phyloP scores from a whole-genome alignment of 257 asterid genomes.

The Primulina huaijiensis region DNA sequence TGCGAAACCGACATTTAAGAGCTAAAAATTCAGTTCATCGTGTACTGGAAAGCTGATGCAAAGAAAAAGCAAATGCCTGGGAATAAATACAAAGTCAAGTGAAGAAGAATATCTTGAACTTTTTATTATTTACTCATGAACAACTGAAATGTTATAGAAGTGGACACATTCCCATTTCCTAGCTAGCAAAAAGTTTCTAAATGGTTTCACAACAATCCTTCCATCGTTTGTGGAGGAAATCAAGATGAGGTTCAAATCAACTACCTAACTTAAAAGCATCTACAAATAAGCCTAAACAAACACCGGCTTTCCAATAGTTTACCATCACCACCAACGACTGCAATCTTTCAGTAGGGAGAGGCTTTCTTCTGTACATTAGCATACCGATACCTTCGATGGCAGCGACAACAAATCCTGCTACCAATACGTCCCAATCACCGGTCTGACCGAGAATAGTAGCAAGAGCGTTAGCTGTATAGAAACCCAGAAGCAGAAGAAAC shows the following conservation, averaged over 20 bases:
- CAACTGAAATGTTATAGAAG: too few species aligned
- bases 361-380: slow-evolving; percentile 76
- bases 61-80: too few species aligned
- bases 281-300: slow-evolving; percentile 93
- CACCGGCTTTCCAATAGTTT: slow-evolving; percentile 97
- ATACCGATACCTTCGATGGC: slow-evolving; percentile 94
- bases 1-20: too few species aligned
- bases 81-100: too few species aligned
- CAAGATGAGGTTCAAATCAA: slow-evolving; percentile 30
- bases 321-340: slow-evolving; percentile 74
- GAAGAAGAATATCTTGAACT: too few species aligned
- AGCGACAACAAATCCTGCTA: slow-evolving; percentile 86
- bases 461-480: slow-evolving; percentile 92
- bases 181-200: too few species aligned
- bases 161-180: too few species aligned
- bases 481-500: slow-evolving; percentile 87
- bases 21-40: too few species aligned
- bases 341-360: slow-evolving; percentile 51
- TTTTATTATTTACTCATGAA: too few species aligned
- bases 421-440: slow-evolving; percentile 96
- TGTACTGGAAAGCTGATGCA: too few species aligned
- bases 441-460: slow-evolving; percentile 96
- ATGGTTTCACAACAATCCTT: slow-evolving; percentile 12
- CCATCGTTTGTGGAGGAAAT: not conserved
- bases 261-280: slow-evolving; percentile 98